phyloP scores from a whole-genome alignment of 2,329 filamentous ascomycete species.

The Sporothrix brunneoviolacea region DNA sequence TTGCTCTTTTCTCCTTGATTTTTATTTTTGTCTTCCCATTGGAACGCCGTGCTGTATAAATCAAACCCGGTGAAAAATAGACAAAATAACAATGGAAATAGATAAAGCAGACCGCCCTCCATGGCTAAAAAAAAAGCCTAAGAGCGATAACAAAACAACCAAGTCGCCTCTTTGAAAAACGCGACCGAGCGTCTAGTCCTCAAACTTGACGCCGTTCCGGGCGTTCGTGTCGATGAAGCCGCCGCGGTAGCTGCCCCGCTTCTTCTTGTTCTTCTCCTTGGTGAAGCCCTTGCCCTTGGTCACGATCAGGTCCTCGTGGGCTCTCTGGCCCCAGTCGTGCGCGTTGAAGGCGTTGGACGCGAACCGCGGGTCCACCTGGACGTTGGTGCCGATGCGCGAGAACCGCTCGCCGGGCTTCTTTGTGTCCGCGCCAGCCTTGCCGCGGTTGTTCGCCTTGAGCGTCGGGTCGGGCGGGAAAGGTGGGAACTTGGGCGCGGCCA shows the following conservation, averaged over 20 bases:
- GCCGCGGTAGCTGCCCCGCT: conserved; percentile 82
- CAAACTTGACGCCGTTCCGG: conserved; percentile 89
- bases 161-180: no score
- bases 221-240: conserved; percentile 77
- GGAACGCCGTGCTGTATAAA: conserved; percentile 11
- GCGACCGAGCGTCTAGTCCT: no score
- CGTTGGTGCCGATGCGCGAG: conserved; percentile 67
- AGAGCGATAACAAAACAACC: no score
- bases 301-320: conserved; percentile 79
- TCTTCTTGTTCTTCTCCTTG: conserved; percentile 99
- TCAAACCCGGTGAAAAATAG: no score
- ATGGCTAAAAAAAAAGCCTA: not conserved
- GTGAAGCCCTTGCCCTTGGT: conserved; percentile 96
- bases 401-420: conserved; percentile 62
- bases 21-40: conserved; percentile 6
- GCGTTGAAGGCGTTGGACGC: conserved; percentile 72
- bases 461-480: conserved; percentile 48
- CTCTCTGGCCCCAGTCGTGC: conserved; percentile 82
- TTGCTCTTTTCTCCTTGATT: no score
- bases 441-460: conserved; percentile 32
- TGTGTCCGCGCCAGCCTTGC: conserved; percentile 37
- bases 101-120: not conserved
- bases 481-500: conserved; percentile 31
- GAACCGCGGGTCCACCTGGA: conserved; percentile 61
- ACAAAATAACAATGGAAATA: not conserved